Evolutionary conservation across 108 stramenopile genomes (phyloP), one percentile per base, ranked within the genome.

Genomic region (Epipyxis sp.): DNA sequence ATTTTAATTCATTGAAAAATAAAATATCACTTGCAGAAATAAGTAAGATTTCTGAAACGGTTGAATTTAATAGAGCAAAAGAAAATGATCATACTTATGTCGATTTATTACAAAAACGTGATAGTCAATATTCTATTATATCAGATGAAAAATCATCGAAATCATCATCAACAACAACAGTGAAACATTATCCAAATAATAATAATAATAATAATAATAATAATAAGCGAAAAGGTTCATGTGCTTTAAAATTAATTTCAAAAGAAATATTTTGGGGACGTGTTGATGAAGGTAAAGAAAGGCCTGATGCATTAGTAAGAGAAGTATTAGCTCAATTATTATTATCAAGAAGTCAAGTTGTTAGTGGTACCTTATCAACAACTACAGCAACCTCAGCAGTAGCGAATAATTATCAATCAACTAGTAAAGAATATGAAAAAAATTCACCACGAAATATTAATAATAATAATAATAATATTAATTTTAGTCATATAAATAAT

Each of bases 221-320:
- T 16, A 25, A 57, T 20, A 20, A 57, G 20, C 20, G 25, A 57
- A 25, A 57, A 16, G 20, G 54, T 59, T 20, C 30, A 39, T 46
- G 91, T 54, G 94, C 94, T 0, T 50, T 95, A 16, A 94, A 96
- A 87, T 83, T 96, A 32, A 86, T 96, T 71, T 87, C 92, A 83
- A 96, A 96, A 85, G 86, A 79, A 59, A 87, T 91, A 59, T 96
- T 94, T 86, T 94, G 94, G 93, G 69, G 81, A 44, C 86, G 89
- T 20, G 94, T 94, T 35, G 84, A 87, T n/a, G 88, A 86, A 76
- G 91, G 89, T 20, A 77, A 83, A 76, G 95, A 96, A 84, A 87
- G 95, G 58, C 85, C 86, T 13, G 95, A 96, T 85, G 92, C 95
- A 0, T 77, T 96, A 59, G 92, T 94, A 0, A 82, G 95, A 1